phyloP scores from a whole-genome alignment of 2,329 filamentous ascomycete genomes.

The Shiraia sp. region DNA sequence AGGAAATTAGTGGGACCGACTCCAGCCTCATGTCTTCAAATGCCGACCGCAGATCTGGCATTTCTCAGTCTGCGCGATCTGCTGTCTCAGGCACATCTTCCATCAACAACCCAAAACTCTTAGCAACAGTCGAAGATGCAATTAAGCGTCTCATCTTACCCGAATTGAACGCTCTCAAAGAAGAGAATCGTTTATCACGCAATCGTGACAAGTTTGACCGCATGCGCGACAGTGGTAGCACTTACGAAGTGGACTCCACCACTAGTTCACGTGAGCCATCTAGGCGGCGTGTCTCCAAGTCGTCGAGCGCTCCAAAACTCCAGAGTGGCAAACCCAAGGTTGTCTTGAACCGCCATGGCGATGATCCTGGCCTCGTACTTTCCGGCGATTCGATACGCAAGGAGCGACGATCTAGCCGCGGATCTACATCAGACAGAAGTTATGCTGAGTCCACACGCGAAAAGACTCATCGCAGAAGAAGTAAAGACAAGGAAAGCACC shows the following conservation, averaged over 20 bases:
- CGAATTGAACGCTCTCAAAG: slow-evolving; percentile 87
- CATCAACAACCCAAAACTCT: slow-evolving; percentile 87
- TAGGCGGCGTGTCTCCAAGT: slow-evolving; percentile 61
- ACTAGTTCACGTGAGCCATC: slow-evolving; percentile 55
- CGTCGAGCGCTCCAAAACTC: slow-evolving; percentile 64
- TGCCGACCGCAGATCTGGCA: slow-evolving; percentile 59
- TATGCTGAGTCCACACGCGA: slow-evolving; percentile 50
- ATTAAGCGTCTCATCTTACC: slow-evolving; percentile 88
- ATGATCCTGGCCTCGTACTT: slow-evolving; percentile 62
- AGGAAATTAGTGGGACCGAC: slow-evolving; percentile 57
- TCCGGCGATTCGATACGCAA: slow-evolving; percentile 59
- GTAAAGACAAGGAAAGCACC: slow-evolving; percentile 52
- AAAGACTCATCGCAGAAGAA: slow-evolving; percentile 57
- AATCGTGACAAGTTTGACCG: slow-evolving; percentile 70
- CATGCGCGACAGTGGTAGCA: slow-evolving; percentile 50
- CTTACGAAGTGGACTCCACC: slow-evolving; percentile 59
- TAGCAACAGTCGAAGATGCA: slow-evolving; percentile 91
- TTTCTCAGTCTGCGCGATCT: slow-evolving; percentile 63
- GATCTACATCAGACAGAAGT: slow-evolving; percentile 52
- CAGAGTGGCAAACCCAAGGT: slow-evolving; percentile 61
- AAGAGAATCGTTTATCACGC: slow-evolving; percentile 80
- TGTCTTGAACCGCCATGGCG: slow-evolving; percentile 60
- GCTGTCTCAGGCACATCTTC: slow-evolving; percentile 63
- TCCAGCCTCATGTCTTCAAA: slow-evolving; percentile 66
- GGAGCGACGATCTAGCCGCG: slow-evolving; percentile 58